Percentiles rank a stretch among this genome's conserved stretches.
These are phyloP conservation scores for Boechera divaricarpa DNA, from an alignment of 345 rosid species.

Conservation along the genomic window DNA sequence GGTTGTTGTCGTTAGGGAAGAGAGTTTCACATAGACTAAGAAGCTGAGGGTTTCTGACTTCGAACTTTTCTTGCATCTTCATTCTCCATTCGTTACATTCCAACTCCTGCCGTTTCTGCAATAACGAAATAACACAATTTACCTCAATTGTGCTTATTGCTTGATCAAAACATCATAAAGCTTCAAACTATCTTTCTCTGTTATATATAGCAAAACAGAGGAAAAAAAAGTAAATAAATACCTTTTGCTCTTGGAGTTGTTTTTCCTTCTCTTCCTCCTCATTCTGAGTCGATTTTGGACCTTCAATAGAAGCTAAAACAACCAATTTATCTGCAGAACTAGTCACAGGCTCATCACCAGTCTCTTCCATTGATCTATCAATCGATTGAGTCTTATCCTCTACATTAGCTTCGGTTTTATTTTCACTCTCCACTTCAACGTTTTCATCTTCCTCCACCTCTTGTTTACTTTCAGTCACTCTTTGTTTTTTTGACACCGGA, in stretches of 20 bases:
- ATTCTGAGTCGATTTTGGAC: constrained; percentile 42
- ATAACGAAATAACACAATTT: not conserved
- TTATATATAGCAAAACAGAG: not conserved
- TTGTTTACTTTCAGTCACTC: constrained; percentile 48
- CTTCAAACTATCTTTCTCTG: constrained; percentile 2
- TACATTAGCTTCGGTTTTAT: constrained; percentile 48
- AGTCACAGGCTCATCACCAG: constrained; percentile 50
- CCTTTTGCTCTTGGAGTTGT: constrained; percentile 64
- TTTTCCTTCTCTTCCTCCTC: constrained; percentile 55
- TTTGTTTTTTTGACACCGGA: constrained; percentile 48
- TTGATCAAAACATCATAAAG: constrained; percentile 21
- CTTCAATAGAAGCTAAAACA: constrained; percentile 44
- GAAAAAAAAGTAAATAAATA: constrained; percentile 22
- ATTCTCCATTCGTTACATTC: constrained; percentile 57
- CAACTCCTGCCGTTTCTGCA: constrained; percentile 53
- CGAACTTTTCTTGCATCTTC: constrained; percentile 57
- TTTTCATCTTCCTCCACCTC: constrained; percentile 55
- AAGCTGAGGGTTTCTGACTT: constrained; percentile 61
- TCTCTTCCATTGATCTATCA: constrained; percentile 52
- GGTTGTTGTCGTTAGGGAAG: constrained; percentile 55
- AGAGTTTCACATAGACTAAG: constrained; percentile 64
- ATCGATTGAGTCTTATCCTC: constrained; percentile 49
- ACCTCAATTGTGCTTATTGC: not conserved
- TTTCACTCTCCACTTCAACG: constrained; percentile 53
- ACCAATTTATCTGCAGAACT: constrained; percentile 48